Base-by-base conservation (phyloP, 2,329 filamentous ascomycete species). In the Curvularia sp. region DNA sequence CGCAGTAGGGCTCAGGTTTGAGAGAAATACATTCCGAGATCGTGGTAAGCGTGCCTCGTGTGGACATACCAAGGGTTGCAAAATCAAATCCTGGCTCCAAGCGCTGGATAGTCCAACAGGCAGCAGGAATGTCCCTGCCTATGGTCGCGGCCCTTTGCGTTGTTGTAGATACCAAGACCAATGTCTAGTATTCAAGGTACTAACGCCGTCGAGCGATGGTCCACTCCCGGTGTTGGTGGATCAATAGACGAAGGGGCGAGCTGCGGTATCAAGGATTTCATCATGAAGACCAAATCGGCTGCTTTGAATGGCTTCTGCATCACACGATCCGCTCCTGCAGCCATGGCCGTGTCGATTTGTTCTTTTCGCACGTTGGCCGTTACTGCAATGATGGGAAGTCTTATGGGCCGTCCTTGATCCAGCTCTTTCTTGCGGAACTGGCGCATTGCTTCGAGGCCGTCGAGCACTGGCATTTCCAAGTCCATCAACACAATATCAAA, bases 381-480 rank as follows among this genome's bases (percentile, higher is more conserved):
- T 1, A 78, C 75, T 1, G 72, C 75, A n/a, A 78, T 75, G 22
- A 78, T 67, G 0, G 75, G 75, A 18, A 78, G 39, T 4, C 68
- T 62, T 24, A 26, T 22, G 18, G 20, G 55, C 56, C 13, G 49
- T 44, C 35, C 69, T 62, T 15, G 77, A 52, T 9, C 67, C 65
- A 12, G 76, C 67, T 22, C 58, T 43, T 81, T 76, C 10, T 77
- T 72, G 1, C 83, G 77, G 20, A 86, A 85, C 53, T 75, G 76
- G 9, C 77, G 75, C 8, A 83, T 85, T 0, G 73, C 72, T 8
- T 63, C 66, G 26, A 75, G 47, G 0, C 73, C 74, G 51, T 86
- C 80, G 63, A 86, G 81, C 4, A 85, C 75, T 0, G 84, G 84
- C 85, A 86, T 86, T 69, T 78, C 82, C 6, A 85, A 80, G 61